Evolutionary conservation across 1,139 yeast genomes (phyloP), one percentile per base, ranked within the genome.

Genomic region (Hanseniaspora uvarum): DNA sequence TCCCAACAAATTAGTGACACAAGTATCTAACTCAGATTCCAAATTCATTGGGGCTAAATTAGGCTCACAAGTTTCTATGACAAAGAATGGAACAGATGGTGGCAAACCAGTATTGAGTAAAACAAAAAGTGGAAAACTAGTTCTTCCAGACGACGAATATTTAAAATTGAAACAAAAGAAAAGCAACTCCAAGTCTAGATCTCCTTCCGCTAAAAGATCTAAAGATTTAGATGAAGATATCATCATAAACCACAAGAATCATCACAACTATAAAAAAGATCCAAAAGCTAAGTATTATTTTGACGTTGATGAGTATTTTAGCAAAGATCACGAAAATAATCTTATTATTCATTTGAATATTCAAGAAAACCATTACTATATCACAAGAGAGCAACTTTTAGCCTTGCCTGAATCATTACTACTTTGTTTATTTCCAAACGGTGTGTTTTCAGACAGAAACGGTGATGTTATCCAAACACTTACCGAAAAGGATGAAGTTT

Each of bases 391-490:
- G 61, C 96, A 87, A 65, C 75, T 92, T 60, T 82, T 88, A 84
- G 80, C 89, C 55, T 72, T 92, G 53, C 97, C 98, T 1, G 97
- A 94, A 67, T 81, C 92, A 59, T 81, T 94, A 33, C 72, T 94
- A 58, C 76, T 89, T 55, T 87, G 96, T 60, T 70, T 86, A 54
- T 94, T 81, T 68, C 95, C 97, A 16, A 86, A 86, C 60, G 96
- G 97, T 37, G 89, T 88, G 6, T 83, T 86, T 64, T 75, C 86
- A 56, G 94, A 86, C 65, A 74, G 75, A 55, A 70, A 78, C 53
- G 94, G 94, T 3, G 81, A 80, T 56, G 83, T 83, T n/a, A 83
- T 85, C 55, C 76, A 85, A 44, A 83, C 83, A 60, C 69, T 84
- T 62, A 81, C 92, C 0, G 89, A 85, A 59, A 81, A 81, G 12